A percentile compares a stretch with the other conserved stretches of the same genome.
These are phyloP conservation scores for Rhododendron mucronatum DNA, from an alignment of 148 eudicot species.

Conservation along the genomic window DNA sequence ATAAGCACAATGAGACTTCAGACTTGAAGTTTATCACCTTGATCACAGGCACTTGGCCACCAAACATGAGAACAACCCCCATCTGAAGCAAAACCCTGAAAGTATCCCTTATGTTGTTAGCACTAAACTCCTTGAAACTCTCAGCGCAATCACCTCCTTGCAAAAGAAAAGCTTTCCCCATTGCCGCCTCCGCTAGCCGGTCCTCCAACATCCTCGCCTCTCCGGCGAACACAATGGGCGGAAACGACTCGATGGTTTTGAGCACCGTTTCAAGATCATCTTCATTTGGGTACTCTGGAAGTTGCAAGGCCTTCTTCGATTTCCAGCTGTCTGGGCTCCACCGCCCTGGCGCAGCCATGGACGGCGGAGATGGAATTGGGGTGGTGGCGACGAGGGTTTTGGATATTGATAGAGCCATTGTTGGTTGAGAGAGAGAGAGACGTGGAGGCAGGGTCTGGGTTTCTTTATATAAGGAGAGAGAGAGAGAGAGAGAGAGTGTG, in stretches of 20 bases:
- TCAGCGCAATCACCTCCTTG: constrained; percentile 48
- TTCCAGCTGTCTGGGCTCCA: constrained; percentile 60
- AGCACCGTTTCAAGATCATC: constrained; percentile 38
- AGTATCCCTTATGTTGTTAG: constrained; percentile 1
- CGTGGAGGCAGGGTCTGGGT: not conserved
- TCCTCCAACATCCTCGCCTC: constrained; percentile 63
- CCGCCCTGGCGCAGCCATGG: not conserved
- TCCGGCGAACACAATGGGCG: constrained; percentile 69
- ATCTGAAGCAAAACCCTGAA: constrained; percentile 1
- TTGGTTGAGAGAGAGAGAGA: not conserved
- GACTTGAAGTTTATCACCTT: not conserved
- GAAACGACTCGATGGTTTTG: constrained; percentile 46
- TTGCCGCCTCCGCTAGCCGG: constrained; percentile 49
- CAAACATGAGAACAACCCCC: constrained; percentile 5
- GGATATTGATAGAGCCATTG: constrained; percentile 7
- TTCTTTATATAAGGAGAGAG: not conserved
- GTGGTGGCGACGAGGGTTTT: not conserved
- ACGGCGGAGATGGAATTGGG: constrained; percentile 3
- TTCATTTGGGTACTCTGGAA: constrained; percentile 55
- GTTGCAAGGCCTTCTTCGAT: constrained; percentile 44
- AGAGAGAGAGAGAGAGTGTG: not conserved
- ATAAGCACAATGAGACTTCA: not conserved
- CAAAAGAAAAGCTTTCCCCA: constrained; percentile 59
- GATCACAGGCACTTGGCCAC: constrained; percentile 5
- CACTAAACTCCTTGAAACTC: constrained; percentile 7